Evolutionary conservation across 208 protist genomes (phyloP), one percentile per base, ranked within the genome.

Genomic region (Crithidia acanthocephali): DNA sequence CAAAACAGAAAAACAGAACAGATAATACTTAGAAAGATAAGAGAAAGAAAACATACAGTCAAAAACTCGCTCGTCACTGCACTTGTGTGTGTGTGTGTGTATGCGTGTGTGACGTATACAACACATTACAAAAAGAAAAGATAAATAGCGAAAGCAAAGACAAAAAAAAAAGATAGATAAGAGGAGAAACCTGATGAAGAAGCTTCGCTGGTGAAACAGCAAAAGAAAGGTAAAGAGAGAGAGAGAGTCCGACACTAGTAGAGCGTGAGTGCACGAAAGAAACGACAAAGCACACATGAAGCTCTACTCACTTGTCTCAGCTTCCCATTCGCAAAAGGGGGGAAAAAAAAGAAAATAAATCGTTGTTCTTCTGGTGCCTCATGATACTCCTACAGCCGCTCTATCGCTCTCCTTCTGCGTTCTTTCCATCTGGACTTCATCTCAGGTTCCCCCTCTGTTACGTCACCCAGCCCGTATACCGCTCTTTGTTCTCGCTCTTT

Each of bases 21-120:
- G 44, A 48, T 48, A 48, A 48, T 48, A 48, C 6, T 22, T 48
- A 48, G 18, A 56, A 40, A 32, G 47, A 6, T 6, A 32, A 51
- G 44, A 52, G n/a, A 59, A 27, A 58, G 44, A 52, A 40, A 37
- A 15, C 53, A 52, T 30, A 67, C 61, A 51, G n/a, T 18, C 48
- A 52, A 16, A 25, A 25, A 32, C 20, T 28, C 58, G 23, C 32
- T 33, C 37, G 58, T 64, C 42, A 13, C 16, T 51, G n/a, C 57
- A 48, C 42, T 50, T 33, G 57, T 48, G 57, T 51, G 2, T 2
- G 13, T 40, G 50, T 30, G 18, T n/a, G 10, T 51, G 10, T 23
- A 22, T 51, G 10, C 18, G 18, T 51, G 47, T 51, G 47, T 15
- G 22, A 40, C 35, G 11, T 5, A 11, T 40, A 11, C 35, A 45